A percentile compares a stretch with the other conserved stretches of the same genome.
Evolutionary conservation across 306 rosid genomes (phyloP).

Genomic region (Macrotyloma uniflorum): DNA sequence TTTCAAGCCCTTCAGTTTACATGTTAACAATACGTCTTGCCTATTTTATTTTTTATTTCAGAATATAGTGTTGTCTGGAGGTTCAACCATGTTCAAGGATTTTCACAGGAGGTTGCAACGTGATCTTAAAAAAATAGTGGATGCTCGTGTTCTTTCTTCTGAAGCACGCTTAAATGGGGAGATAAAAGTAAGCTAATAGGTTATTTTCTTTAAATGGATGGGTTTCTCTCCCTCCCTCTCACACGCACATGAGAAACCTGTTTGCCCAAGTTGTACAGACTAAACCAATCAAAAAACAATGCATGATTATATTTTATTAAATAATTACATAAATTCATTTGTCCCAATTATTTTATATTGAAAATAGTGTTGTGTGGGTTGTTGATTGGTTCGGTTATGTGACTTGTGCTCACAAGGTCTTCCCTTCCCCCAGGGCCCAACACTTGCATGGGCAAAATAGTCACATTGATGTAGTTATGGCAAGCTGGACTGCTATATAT

Average conservation of each 20-base stretch:
- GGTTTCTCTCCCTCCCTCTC: background rate
- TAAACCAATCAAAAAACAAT: constrained; percentile 2
- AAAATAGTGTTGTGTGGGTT: constrained; percentile 10
- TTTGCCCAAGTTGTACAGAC: constrained; percentile 11
- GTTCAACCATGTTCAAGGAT: constrained; percentile 99
- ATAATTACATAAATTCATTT: background rate
- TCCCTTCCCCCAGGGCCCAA: background rate
- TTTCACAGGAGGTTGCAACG: constrained; percentile 98
- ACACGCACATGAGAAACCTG: background rate
- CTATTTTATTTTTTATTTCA: constrained; percentile 44
- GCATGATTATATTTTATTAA: constrained; percentile 1
- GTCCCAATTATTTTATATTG: background rate
- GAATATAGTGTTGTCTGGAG: constrained; percentile 97
- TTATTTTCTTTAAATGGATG: constrained; percentile 3
- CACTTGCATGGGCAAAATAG: background rate
- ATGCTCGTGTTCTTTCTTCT: constrained; percentile 84
- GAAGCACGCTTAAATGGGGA: constrained; percentile 83
- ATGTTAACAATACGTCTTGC: background rate
- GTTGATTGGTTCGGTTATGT: background rate
- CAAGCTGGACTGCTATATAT: constrained; percentile 10
- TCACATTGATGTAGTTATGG: background rate
- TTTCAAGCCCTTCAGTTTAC: background rate
- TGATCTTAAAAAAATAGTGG: constrained; percentile 92
- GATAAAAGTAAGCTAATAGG: constrained; percentile 74
- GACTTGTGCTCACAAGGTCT: background rate